Evolutionary conservation across 305 asterid species (phyloP), one percentile per base, ranked within the genome.

Genomic region (Fraxinus sp.): DNA sequence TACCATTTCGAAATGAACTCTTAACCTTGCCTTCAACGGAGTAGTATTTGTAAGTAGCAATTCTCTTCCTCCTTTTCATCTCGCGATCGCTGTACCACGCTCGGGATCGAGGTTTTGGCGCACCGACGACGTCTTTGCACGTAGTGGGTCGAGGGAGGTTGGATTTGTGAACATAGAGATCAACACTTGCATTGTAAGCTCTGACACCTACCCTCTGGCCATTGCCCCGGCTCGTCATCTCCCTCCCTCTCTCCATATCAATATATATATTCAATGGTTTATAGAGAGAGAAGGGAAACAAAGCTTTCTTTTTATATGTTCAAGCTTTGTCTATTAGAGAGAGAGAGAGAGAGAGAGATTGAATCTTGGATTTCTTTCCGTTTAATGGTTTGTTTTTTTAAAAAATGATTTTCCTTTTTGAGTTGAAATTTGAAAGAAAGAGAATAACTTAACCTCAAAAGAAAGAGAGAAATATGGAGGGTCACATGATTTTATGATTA

Each of bases 11-110:
- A 70, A 87, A 81, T 20, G 89, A 88, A 32, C 77, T 83, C 90
- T 92, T 94, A 39, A 92, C 83, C 85, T 93, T 90, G 30, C 95
- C 93, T 87, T 94, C 97, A 7, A 89, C 81, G 2, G 97, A 84
- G 79, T 92, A 94, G 57, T 88, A 41, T 64, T 92, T 93, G 86
- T 94, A 94, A 77, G 85, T 88, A 14, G 90, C 89, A 3, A 93
- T 84, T 82, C 98, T 91, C 80, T 85, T 94, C 80, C 84, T 91
- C 32, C 95, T 87, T 49, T 89, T 90, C 30, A 91, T 11, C 89
- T 94, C 97, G 0, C 87, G 89, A 13, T 81, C 75, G 5, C 85
- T 87, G 26, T 84, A 87, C 97, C 97, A 92, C 22, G 82, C 30
- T 78, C 75, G 73, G 18, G 9, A 22, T 77, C 79, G 68, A 24